phyloP scores from a whole-genome alignment of 1,284 basidiomycete genomes.

The Fomitiporia mediterranea region DNA sequence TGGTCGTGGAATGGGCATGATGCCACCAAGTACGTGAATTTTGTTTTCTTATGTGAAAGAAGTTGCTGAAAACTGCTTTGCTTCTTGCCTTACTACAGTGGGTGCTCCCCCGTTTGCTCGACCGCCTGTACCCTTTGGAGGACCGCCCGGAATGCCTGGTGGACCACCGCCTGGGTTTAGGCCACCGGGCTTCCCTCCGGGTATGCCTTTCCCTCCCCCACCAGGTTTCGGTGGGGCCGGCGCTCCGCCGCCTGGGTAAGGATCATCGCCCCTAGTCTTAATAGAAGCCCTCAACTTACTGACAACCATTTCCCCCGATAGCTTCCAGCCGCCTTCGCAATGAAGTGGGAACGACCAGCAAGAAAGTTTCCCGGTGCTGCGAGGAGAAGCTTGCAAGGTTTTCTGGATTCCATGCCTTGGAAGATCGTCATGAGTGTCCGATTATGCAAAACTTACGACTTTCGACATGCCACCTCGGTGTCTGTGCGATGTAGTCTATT shows the following conservation, averaged over 20 bases:
- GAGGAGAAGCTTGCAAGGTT: not conserved
- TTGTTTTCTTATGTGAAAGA: constrained; percentile 20
- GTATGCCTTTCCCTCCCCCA: constrained; percentile 59
- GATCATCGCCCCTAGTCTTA: constrained; percentile 27
- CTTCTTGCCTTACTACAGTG: constrained; percentile 37
- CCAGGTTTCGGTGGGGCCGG: constrained; percentile 70
- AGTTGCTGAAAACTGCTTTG: not conserved
- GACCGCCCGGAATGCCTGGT: constrained; percentile 74
- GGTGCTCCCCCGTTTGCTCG: constrained; percentile 69
- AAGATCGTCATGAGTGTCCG: not conserved
- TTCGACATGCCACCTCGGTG: not conserved
- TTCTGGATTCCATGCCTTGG: not conserved
- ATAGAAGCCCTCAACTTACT: not conserved
- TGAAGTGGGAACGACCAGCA: constrained; percentile 20
- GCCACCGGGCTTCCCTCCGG: constrained; percentile 71
- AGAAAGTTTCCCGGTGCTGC: not conserved
- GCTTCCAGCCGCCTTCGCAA: constrained; percentile 39
- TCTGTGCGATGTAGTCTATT: not conserved
- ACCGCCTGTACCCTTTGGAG: constrained; percentile 76
- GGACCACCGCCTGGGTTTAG: constrained; percentile 75
- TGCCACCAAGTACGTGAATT: constrained; percentile 74
- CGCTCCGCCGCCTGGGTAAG: constrained; percentile 75
- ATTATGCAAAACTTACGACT: not conserved
- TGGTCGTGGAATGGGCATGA: constrained; percentile 95
- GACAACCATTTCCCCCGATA: constrained; percentile 17